Evolutionary conservation across 2,329 filamentous ascomycete species (phyloP), one percentile per base, ranked within the genome.

Genomic region (Hypocreales sp.): DNA sequence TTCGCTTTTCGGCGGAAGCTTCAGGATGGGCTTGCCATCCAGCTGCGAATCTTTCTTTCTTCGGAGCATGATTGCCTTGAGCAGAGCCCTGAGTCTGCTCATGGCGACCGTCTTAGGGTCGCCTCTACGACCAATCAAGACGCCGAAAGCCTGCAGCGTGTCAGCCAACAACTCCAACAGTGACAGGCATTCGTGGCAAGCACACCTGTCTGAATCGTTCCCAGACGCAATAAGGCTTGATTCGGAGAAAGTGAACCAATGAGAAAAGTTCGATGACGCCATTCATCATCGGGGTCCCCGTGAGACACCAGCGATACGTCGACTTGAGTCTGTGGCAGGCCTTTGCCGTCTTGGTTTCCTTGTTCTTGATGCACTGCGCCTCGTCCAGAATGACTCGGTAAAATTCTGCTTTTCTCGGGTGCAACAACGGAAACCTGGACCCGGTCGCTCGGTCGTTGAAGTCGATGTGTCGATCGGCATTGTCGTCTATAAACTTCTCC

Each of bases 231-330:
- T 90, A 92, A 3, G 82, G 83, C 33, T 64, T 64, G 43, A 92
- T 86, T 3, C 64, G 61, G 11, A 92, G 60, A 42, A 92, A 94
- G 3, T 69, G 66, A 24, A 93, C 60, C 13, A 92, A 55, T 1
- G 82, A 79, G 41, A 70, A 84, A 4, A 92, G 59, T 40, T 94
- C 86, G 15, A 68, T 60, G 3, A 87, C 71, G 9, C 65, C 72
- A 40, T 93, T 93, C 78, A 90, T 90, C 62, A 92, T 87, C 0
- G 82, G 82, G 0, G 82, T 90, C 28, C 81, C 82, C 0, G 79
- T 83, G 14, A 90, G 53, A 3, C 76, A 74, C 84, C 84, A 93
- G 38, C 78, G 65, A 23, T 79, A 80, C 13, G 70, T 65, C 1
- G 82, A 74, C 22, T 63, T 56, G 8, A 93, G 50, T 24, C 58